Base-by-base conservation (phyloP, 2,329 filamentous ascomycete genomes). In the Pseudogymnoascus sp. region DNA sequence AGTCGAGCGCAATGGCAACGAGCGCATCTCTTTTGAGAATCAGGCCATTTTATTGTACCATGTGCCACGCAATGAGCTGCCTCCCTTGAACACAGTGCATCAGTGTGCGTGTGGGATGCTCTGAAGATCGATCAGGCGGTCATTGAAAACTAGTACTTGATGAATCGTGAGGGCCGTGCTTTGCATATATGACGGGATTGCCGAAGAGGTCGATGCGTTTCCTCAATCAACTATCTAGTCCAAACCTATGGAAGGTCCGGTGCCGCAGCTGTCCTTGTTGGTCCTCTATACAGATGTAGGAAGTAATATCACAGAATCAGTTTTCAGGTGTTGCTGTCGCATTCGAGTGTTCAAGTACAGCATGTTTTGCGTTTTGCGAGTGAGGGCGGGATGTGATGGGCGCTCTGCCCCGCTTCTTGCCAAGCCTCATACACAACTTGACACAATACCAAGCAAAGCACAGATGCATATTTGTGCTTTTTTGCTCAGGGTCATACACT, bases 361-460 rank as follows among this genome's bases (percentile, higher is more conserved):
- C 8, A 12, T 18, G n/a, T 10, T 33, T 21, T 55, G 29, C 48
- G 31, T 18, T 55, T 55, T 55, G 15, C 29, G 29, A 55, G 29
- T 55, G 48, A 55, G 48, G 27, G 40, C 10, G 48, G 29, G 48
- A 29, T 29, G n/a, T 13, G 5, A 18, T 33, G 29, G 48, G 4
- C 45, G 12, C 45, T 31, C 9, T 55, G 48, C 48, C 29, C 48
- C 48, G 29, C 48, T 55, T 55, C 9, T 33, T 33, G 48, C 48
- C 48, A 55, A 55, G 48, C 48, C 10, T 55, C 48, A n/a, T 55
- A 55, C 29, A 35, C 48, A 33, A 55, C 48, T 55, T 55, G 48
- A 55, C 48, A 55, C 48, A 55, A 33, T 21, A 55, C 48, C 48
- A 55, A 55, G 48, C 15, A 6, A 35, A 55, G 48, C 48, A 33